Evolutionary conservation across 2,329 filamentous ascomycete genomes (phyloP).

Genomic region (Stemphylium vesicarium): DNA sequence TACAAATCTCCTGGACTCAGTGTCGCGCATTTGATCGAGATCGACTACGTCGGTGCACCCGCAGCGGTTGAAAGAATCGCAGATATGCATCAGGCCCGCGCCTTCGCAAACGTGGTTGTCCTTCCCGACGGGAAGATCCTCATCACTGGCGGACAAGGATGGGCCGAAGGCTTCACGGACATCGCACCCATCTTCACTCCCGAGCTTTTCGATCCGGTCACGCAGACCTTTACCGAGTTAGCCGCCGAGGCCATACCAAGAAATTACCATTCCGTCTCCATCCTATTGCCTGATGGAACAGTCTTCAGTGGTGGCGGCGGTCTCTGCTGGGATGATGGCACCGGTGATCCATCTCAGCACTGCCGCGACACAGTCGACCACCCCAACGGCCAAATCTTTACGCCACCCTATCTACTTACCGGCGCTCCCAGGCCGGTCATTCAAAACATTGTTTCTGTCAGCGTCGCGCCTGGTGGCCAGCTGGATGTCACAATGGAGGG

Average conservation of each 20-base stretch:
- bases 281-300: conserved; percentile 29
- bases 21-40: conserved; percentile 24
- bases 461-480: conserved; percentile 17
- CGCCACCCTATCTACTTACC: conserved; percentile 60
- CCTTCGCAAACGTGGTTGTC: conserved; percentile 27
- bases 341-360: conserved; percentile 39
- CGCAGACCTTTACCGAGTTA: conserved; percentile 24
- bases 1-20: conserved; percentile 13
- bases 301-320: conserved; percentile 32
- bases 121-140: conserved; percentile 34
- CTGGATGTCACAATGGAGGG: conserved; percentile 19
- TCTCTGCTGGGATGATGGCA: conserved; percentile 23
- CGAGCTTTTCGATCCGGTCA: conserved; percentile 30
- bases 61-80: conserved; percentile 16
- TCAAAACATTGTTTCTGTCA: conserved; percentile 4
- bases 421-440: conserved; percentile 22
- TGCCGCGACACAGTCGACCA: conserved; percentile 56
- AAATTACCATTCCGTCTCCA: conserved; percentile 31
- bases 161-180: conserved; percentile 22
- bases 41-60: conserved; percentile 20
- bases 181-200: conserved; percentile 19
- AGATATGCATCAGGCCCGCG: conserved; percentile 22
- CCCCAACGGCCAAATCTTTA: conserved; percentile 60
- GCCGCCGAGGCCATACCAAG: conserved; percentile 21
- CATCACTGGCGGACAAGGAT: conserved; percentile 29